Evolutionary conservation across 192 early-diverging fungal species (phyloP), one percentile per base, ranked within the genome.

Genomic region (Entomortierella chlamydospora): DNA sequence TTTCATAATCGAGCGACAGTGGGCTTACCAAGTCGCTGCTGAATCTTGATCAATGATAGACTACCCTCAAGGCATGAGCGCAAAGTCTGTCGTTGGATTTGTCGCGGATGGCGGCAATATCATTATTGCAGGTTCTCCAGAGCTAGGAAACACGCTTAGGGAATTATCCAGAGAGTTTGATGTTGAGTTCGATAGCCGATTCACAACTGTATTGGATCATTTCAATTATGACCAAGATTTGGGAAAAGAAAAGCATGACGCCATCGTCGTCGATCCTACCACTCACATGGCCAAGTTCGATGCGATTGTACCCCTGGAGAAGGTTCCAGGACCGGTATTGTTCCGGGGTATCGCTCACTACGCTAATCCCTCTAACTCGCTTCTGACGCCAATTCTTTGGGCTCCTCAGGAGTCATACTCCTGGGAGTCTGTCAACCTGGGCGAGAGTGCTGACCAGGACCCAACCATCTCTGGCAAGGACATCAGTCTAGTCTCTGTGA

Each of bases 91-190:
- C 20, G 82, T 96, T 42, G 87, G 94, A 53, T 99, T 96, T 79
- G 88, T 98, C 45, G 91, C 96, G 55, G 86, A 90, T 28, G 97
- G 96, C 37, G 98, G 97, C 23, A 99, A 98, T 78, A 77, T 98
- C 33, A 43, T 99, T 6, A 57, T 96, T 15, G 93, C 91, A 5
- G 91, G 87, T 1, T 87, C 90, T 10, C 73, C 87, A 33, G 86
- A 91, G 49, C 63, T 93, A 22, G 86, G 88, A 7, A 93, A 93
- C 37, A 81, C 87, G 9, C 62, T 94, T 6, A 90, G 95, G 15
- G 94, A 95, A 64, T 85, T 99, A 43, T 91, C 90, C n/a, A 85
- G 87, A 68, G 97, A 98, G 73, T 95, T 98, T 71, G 94, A 93
- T 55, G 90, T 95, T 22, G 93, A 94, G 41, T 92, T 93, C 54